phyloP scores from a whole-genome alignment of 768 basidiomycete species.

The Chlorophyllum brunneum region DNA sequence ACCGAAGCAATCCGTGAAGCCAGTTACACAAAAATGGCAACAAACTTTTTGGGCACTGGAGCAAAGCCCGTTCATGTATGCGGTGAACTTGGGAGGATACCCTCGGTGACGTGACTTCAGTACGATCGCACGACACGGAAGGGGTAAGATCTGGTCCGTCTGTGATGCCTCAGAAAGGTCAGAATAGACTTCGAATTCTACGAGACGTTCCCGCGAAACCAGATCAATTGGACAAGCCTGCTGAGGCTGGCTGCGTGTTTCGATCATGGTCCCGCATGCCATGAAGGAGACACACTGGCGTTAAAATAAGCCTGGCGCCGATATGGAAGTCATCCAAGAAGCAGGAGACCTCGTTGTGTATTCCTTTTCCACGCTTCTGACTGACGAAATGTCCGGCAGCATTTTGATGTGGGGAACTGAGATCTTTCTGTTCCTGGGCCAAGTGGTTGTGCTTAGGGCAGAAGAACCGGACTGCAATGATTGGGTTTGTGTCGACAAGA shows the following conservation, averaged over 20 bases:
- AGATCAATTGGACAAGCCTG: neutral
- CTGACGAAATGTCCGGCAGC: conserved; percentile 7
- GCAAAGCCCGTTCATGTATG: neutral
- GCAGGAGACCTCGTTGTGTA: conserved; percentile 9
- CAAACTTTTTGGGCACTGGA: neutral
- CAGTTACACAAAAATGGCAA: neutral
- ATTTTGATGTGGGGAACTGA: neutral
- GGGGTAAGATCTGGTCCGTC: conserved; percentile 4
- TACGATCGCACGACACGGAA: neutral
- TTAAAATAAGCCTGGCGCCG: conserved; percentile 5
- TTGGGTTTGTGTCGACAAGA: neutral
- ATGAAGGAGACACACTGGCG: conserved; percentile 1
- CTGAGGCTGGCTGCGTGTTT: conserved; percentile 1
- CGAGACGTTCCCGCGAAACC: conserved; percentile 5
- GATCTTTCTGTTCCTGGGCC: neutral
- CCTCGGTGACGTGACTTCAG: conserved; percentile 2
- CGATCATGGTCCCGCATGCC: conserved; percentile 1
- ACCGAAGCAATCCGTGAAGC: neutral
- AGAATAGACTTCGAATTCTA: neutral
- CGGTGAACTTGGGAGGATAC: neutral
- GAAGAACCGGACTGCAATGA: neutral
- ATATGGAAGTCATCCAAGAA: conserved; percentile 8
- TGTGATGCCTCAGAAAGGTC: neutral
- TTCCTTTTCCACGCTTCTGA: conserved; percentile 9
- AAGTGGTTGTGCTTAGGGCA: neutral